Evolutionary conservation across 179 eudicot species (phyloP), one percentile per base, ranked within the genome.

Genomic region (Corrigiola litoralis): DNA sequence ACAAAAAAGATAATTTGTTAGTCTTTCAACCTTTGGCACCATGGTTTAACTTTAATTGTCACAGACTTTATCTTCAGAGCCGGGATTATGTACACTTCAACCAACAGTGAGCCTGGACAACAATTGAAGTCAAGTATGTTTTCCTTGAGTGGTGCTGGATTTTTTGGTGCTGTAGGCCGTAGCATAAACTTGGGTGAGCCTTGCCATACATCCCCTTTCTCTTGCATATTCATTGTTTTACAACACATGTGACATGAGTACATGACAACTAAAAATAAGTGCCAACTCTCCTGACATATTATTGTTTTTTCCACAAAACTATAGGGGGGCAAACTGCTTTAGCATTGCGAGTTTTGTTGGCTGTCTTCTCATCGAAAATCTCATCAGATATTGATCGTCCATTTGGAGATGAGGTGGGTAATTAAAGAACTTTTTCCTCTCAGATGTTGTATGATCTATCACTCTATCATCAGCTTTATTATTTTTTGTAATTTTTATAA

Each of bases 321-420:
- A 16, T 71, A 92, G 98, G 97, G 18, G 98, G 98, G n/a, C 97
- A 92, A 78, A 85, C 90, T 40, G 98, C 98, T 73, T 61, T 90
- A 53, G 98, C 95, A 28, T 68, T 92, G 38, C 83, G 98, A 49
- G 59, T 90, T 28, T 65, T 92, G 61, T 76, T 92, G 75, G 98
- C 98, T 12, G 58, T 75, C 33, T 85, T 92, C 72, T 84, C 98
- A 8, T 92, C 95, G 37, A 92, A 87, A 71, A 51, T 92, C 45
- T 87, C 97, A 45, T 82, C 94, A 4, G 86, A 83, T 61, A 73
- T 73, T 67, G 76, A 82, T 58, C 86, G 95, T 4, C 94, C 97
- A 40, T 92, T 90, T 72, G 98, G 98, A 45, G 97, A 92, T 53
- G 98, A 92, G 95, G 98, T 90, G 68, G 11, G 38, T 42, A 32